Percentiles rank a stretch among this genome's conserved stretches.
Conservation (phyloP, 371 early-diverging fungal genomes). For the Zopfochytrium polystomum region DNA sequence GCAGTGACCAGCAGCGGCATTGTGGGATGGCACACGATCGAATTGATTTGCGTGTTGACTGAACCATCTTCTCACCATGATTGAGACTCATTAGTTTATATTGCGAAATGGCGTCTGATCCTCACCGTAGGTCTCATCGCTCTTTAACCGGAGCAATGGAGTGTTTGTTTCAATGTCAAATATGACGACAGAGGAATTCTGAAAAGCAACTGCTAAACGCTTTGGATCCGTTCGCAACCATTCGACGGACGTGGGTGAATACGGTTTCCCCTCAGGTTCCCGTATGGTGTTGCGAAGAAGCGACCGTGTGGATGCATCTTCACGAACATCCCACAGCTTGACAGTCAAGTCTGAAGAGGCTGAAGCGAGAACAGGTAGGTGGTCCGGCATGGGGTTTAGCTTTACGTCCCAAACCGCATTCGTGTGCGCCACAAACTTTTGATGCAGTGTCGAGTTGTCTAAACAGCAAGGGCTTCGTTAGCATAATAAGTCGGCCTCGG, state of each 20-base stretch:
- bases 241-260: slow-evolving; percentile 65
- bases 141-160: slow-evolving; percentile 52
- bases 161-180: slow-evolving; percentile 79
- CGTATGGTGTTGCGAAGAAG: slow-evolving; percentile 10
- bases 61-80: slow-evolving; percentile 57
- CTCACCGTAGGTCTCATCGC: slow-evolving; percentile 64
- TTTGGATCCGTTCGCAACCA: slow-evolving; percentile 61
- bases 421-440: slow-evolving; percentile 74
- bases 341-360: slow-evolving; percentile 79
- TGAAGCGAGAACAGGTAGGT: slow-evolving; percentile 54
- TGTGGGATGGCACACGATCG: slow-evolving; percentile 70
- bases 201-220: slow-evolving; percentile 63
- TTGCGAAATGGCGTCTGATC: slow-evolving; percentile 7
- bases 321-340: slow-evolving; percentile 69
- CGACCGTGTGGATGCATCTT: slow-evolving; percentile 23
- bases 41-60: slow-evolving; percentile 71
- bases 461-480: slow-evolving; percentile 40
- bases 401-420: slow-evolving; percentile 85
- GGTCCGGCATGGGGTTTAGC: slow-evolving; percentile 53
- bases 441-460: slow-evolving; percentile 50
- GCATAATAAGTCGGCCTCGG: too few species aligned
- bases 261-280: not conserved
- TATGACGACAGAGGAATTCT: slow-evolving; percentile 62
- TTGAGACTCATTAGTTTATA: not conserved
- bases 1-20: slow-evolving; percentile 69